Conservation (phyloP, 306 rosid genomes). For the Ammopiptanthus mongolicus region DNA sequence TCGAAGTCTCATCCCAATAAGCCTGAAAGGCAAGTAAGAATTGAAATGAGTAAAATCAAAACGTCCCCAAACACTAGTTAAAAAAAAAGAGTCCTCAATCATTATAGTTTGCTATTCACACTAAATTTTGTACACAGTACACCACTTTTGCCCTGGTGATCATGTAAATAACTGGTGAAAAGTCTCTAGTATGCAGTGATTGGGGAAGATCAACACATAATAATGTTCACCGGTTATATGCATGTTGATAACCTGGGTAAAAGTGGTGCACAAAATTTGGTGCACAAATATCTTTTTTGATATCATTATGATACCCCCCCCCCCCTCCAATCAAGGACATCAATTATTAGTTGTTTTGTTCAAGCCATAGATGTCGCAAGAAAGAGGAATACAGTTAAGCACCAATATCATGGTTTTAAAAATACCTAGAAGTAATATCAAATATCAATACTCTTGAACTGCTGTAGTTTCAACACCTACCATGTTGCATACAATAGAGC, state of each 20-base stretch:
- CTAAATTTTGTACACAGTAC: neutral
- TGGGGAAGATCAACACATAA: neutral
- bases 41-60: neutral
- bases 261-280: neutral
- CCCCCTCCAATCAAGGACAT: neutral
- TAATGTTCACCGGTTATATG: neutral
- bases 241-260: too few relatives aligned
- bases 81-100: neutral
- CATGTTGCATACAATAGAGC: neutral
- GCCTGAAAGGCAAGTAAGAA: constrained; percentile 39
- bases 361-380: neutral
- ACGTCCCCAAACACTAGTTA: neutral
- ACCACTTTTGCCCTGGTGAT: neutral
- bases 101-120: neutral
- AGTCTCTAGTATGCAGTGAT: neutral
- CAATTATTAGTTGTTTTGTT: neutral
- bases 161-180: neutral
- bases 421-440: neutral
- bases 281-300: neutral
- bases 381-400: neutral
- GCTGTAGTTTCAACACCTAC: neutral
- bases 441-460: neutral
- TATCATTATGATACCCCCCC: too few relatives aligned
- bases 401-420: neutral
- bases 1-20: constrained; percentile 77